Percentiles rank a stretch among this genome's conserved stretches.
phyloP scores from a whole-genome alignment of 306 rosid genomes.

The Prunus fruticosa region DNA sequence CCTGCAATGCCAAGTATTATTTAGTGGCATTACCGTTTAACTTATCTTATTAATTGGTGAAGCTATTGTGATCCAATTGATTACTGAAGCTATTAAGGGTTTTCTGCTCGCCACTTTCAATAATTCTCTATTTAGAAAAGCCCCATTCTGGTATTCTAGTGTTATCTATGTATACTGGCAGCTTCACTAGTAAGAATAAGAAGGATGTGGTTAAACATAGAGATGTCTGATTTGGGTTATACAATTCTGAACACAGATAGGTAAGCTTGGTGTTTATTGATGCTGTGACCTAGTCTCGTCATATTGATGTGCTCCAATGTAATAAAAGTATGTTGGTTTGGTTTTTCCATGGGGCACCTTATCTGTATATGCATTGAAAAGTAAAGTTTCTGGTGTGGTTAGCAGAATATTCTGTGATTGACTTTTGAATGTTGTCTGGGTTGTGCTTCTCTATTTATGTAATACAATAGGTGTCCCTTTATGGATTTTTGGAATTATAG shows the following conservation, averaged over 20 bases:
- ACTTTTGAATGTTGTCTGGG: neutral
- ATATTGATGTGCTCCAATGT: neutral
- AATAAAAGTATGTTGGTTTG: neutral
- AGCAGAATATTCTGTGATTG: neutral
- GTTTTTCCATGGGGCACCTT: neutral
- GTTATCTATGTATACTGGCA: neutral
- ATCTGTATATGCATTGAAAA: neutral
- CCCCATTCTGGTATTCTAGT: neutral
- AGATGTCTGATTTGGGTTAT: neutral
- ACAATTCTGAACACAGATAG: neutral
- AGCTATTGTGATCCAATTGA: neutral
- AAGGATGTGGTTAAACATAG: neutral
- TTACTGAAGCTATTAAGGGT: neutral
- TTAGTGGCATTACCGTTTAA: neutral
- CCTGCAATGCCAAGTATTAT: neutral
- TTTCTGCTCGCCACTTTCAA: neutral
- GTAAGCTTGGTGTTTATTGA: neutral
- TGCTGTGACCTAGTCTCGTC: neutral
- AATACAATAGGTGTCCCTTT: neutral
- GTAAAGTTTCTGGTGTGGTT: neutral
- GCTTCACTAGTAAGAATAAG: neutral
- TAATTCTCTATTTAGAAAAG: neutral
- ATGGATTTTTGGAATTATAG: neutral
- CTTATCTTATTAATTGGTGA: neutral
- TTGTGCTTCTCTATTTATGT: neutral